Base-by-base conservation (phyloP, 208 protist species). In the Tritrichomonas musculus region DNA sequence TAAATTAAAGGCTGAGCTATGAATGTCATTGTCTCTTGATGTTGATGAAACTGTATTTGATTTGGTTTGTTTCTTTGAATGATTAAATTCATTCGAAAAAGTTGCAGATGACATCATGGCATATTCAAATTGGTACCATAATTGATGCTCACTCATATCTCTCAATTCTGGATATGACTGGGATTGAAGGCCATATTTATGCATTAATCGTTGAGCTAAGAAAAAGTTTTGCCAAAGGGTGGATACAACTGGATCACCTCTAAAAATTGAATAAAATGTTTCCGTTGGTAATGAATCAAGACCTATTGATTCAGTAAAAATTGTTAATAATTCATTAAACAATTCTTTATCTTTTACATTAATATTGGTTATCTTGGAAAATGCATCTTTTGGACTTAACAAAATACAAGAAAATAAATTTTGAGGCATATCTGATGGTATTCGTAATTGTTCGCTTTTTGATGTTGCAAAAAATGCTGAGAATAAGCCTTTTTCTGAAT, bases 61-160 rank as follows among this genome's bases (percentile, higher is more conserved):
- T n/a, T n/a, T n/a, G n/a, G n/a, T n/a, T n/a, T n/a, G n/a, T n/a
- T n/a, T n/a, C n/a, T n/a, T n/a, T n/a, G n/a, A n/a, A n/a, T n/a
- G n/a, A n/a, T n/a, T n/a, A n/a, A n/a, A n/a, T n/a, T n/a, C n/a
- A 60, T 60, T 60, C 17, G 53, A 60, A 60, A 22, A 60, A 60
- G 53, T 60, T 17, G 13, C 27, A 14, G 4, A 13, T 20, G n/a
- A 60, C 53, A 60, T 88, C 30, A 88, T 39, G 9, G 77, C 20
- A 57, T 88, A 88, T n/a, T 88, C 77, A 47, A 88, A 88, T 36
- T 88, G 77, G 3, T 88, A 33, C 77, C 77, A 88, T 8, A 88
- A 30, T 11, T 88, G 77, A 47, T 88, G 77, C n/a, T 88, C 77
- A 33, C 41, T 53, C 17, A 13, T 53, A 30, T 88, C 77, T 57